These are phyloP conservation scores for Pichia kluyveri DNA, from an alignment of 805 yeast genomes.

Conservation along the genomic window DNA sequence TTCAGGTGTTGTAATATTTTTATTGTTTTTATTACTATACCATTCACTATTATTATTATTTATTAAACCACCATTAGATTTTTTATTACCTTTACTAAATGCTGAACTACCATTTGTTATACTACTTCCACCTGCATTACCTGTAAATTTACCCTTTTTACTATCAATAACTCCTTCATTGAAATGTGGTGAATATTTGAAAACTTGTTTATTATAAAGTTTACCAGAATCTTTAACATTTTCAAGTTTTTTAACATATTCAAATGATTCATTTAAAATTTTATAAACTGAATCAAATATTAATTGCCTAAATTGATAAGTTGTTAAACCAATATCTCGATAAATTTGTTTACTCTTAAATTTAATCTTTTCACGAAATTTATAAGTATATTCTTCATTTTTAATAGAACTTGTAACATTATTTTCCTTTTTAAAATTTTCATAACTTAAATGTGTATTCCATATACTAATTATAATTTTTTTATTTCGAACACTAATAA, in stretches of 20 bases:
- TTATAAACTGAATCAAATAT: slow-evolving; percentile 2
- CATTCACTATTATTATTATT: not conserved
- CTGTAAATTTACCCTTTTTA: slow-evolving; percentile 2
- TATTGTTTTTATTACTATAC: not conserved
- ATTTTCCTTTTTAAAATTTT: slow-evolving; percentile 2
- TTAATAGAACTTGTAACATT: not conserved
- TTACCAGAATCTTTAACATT: not conserved
- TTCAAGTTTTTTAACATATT: slow-evolving; percentile 1
- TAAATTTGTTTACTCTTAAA: not conserved
- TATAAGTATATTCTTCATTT: slow-evolving; percentile 2
- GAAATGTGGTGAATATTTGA: slow-evolving; percentile 5
- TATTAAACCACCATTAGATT: no score
- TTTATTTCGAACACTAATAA: slow-evolving; percentile 48
- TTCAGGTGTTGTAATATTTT: not conserved
- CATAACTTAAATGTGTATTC: slow-evolving; percentile 36
- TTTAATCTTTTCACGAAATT: slow-evolving; percentile 3
- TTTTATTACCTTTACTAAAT: not conserved
- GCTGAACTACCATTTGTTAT: not conserved
- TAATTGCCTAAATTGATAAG: slow-evolving; percentile 4
- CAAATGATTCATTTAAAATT: slow-evolving; percentile 3
- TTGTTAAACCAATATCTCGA: slow-evolving; percentile 6
- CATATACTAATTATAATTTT: slow-evolving; percentile 54
- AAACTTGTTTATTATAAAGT: slow-evolving; percentile 1
- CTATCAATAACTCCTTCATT: not conserved
- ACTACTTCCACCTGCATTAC: not conserved